Evolutionary conservation across 2,329 filamentous ascomycete genomes (phyloP), one percentile per base, ranked within the genome.

Genomic region (Trichothecium sympodiale): DNA sequence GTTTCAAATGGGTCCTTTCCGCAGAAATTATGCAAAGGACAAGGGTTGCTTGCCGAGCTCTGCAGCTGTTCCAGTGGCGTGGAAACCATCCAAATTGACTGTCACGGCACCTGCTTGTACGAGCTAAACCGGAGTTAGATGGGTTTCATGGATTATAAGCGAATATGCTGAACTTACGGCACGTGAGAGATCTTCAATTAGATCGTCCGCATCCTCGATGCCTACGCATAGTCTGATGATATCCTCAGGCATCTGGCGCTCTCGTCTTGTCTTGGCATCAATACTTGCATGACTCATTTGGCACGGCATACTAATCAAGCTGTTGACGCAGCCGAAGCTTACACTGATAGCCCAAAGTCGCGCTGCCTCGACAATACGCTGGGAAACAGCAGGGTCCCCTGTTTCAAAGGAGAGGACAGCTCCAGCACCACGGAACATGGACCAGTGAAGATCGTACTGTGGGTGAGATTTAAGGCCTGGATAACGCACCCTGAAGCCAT

Each of bases 201-300:
- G 57, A 64, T 98, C 91, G 47, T 86, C 76, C 4, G 72, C 75
- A 58, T 98, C 91, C 58, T 98, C 91, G 51, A 98, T 98, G 31
- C 91, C 91, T 31, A 98, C 87, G 53, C 91, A 98, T 37, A 98
- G 62, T 38, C 91, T 74, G 50, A 98, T 96, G 41, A 98, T 82
- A 56, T 98, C 91, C 61, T 98, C 91, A 9, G 91, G 91, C 78
- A 98, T 83, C 45, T 89, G 80, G 44, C 88, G 74, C 62, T 94
- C 87, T 49, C 77, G 70, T 47, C 91, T 71, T 35, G 88, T 96
- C 66, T 94, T 94, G 40, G 87, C 84, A 54, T 96, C 91, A 52
- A 98, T 98, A 55, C 86, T 94, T 28, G 91, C 91, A 61, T 98
- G 91, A 61, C 89, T 96, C 93, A 98, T 98, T 52, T 89, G 87